These are phyloP conservation scores for Exserohilum rostratum DNA, from an alignment of 2,329 filamentous ascomycete genomes.

Conservation along the genomic window DNA sequence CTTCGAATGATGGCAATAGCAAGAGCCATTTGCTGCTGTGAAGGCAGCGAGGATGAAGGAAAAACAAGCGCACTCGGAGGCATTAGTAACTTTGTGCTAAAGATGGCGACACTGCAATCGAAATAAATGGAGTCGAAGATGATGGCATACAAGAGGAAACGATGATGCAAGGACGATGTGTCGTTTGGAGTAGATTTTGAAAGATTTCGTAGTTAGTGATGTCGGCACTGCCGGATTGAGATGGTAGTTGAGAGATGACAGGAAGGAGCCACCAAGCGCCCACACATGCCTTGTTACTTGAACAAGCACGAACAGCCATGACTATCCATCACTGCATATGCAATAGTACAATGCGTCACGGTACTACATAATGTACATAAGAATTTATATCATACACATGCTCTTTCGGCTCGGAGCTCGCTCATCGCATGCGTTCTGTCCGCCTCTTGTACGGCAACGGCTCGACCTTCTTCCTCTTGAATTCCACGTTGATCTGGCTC, in stretches of 20 bases:
- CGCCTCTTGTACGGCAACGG: conserved; percentile 68
- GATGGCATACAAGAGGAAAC: background rate
- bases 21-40: conserved; percentile 38
- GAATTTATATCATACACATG: conserved; percentile 13
- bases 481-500: conserved; percentile 77
- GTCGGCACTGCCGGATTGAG: background rate
- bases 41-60: conserved; percentile 18
- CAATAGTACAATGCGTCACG: background rate
- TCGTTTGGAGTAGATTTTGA: background rate
- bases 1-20: conserved; percentile 47
- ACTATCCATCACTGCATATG: background rate
- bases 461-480: conserved; percentile 79
- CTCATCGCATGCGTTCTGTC: conserved; percentile 54
- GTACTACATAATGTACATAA: conserved; percentile 12
- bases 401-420: conserved; percentile 3
- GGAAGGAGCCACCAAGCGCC: conserved; percentile 8
- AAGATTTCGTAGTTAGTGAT: background rate
- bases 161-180: background rate
- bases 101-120: background rate
- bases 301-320: background rate
- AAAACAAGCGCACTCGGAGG: background rate
- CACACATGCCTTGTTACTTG: background rate
- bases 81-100: conserved; percentile 6
- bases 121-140: background rate
- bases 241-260: background rate